A percentile compares a stretch with the other conserved stretches of the same genome.
Conservation (phyloP, 495 filamentous ascomycete genomes). For the Podospora australis region DNA sequence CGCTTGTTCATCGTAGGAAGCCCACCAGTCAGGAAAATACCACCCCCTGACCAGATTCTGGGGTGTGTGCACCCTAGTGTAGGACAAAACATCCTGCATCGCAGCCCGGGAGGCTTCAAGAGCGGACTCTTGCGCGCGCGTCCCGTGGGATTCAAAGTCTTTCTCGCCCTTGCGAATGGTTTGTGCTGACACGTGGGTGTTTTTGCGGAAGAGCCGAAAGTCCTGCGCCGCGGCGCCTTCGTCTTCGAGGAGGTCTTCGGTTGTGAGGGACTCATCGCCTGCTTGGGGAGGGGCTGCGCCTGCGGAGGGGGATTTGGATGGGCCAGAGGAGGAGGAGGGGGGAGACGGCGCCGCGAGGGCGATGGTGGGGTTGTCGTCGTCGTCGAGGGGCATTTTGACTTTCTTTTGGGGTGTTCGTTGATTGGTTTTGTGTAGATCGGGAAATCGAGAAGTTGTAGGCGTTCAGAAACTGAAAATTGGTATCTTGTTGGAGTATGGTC, state of each 20-base stretch:
- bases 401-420: background rate
- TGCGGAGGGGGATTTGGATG: background rate
- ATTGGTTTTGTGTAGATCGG: no score
- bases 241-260: constrained; percentile 57
- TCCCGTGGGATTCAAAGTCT: constrained; percentile 92
- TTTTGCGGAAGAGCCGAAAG: constrained; percentile 57
- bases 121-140: constrained; percentile 64
- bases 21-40: constrained; percentile 48
- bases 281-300: constrained; percentile 2
- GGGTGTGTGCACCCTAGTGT: constrained; percentile 55
- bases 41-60: constrained; percentile 46
- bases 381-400: constrained; percentile 35
- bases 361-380: constrained; percentile 33
- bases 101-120: constrained; percentile 77
- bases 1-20: constrained; percentile 27
- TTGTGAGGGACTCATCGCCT: constrained; percentile 23
- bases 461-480: no score
- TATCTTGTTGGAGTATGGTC: no score
- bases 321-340: background rate
- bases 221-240: constrained; percentile 62
- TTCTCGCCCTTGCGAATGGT: constrained; percentile 66
- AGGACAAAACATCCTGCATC: constrained; percentile 81
- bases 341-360: constrained; percentile 2
- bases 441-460: no score
- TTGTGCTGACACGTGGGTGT: constrained; percentile 33